Conservation (phyloP, 176 grass and related monocot genomes). For the Guadua angustifolia region DNA sequence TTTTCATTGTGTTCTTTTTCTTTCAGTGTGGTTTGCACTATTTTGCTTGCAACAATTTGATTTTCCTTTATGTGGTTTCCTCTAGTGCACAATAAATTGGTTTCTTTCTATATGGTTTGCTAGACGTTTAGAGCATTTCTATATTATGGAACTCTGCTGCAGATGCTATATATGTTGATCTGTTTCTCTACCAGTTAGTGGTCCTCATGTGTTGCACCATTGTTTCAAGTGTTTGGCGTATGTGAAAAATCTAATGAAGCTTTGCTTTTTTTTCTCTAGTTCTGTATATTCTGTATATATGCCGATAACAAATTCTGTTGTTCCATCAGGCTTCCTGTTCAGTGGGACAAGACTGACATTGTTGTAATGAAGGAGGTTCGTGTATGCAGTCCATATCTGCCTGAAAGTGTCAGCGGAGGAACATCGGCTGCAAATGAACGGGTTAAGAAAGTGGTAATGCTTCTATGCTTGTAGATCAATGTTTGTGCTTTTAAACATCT, state of each 20-base stretch:
- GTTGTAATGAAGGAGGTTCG: conserved; percentile 92
- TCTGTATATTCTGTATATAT: not conserved
- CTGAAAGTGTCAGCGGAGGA: conserved; percentile 91
- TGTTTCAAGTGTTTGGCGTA: conserved; percentile 1
- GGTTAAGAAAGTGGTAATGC: conserved; percentile 96
- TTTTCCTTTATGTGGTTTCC: conserved; percentile 22
- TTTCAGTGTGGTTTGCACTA: not conserved
- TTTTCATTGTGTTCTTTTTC: not conserved
- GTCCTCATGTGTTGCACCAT: not conserved
- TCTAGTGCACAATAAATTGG: not conserved
- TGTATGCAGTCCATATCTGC: conserved; percentile 84
- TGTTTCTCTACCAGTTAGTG: conserved; percentile 15
- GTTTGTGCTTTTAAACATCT: conserved; percentile 14
- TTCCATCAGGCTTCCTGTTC: conserved; percentile 84
- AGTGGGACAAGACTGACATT: conserved; percentile 94
- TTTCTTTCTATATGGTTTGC: not conserved
- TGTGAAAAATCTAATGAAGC: conserved; percentile 1
- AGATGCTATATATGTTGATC: not conserved
- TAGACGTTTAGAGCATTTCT: not conserved
- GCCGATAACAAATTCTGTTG: conserved; percentile 31
- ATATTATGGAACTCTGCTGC: not conserved
- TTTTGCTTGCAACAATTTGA: conserved; percentile 8
- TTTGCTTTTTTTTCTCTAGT: not conserved
- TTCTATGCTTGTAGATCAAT: conserved; percentile 9
- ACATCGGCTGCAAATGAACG: conserved; percentile 85